phyloP scores from a whole-genome alignment of 352 stramenopile species.

The Elongisporangium prolatum region DNA sequence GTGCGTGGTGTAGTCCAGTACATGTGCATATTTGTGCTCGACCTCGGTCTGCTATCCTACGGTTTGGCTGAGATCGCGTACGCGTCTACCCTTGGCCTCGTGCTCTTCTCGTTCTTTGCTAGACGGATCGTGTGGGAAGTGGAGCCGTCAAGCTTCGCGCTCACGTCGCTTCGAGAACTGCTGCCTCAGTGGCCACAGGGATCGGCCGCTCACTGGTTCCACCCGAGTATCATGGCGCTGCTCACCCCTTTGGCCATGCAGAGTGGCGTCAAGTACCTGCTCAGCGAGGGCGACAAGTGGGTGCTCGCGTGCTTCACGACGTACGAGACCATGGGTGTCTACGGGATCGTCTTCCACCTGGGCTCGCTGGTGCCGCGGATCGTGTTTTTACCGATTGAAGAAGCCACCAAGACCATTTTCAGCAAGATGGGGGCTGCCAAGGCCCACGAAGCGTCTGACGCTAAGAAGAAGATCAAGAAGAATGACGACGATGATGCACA shows the following conservation, averaged over 20 bases:
- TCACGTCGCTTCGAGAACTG: conserved; percentile 48
- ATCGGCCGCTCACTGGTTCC: conserved; percentile 33
- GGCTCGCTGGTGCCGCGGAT: conserved; percentile 94
- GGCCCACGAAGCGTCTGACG: conserved; percentile 12
- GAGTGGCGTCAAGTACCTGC: conserved; percentile 95
- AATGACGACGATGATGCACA: conserved; percentile 22
- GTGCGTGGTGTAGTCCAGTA: conserved; percentile 67
- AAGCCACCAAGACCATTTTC: conserved; percentile 94
- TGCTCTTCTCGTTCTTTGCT: conserved; percentile 58
- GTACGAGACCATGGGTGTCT: conserved; percentile 94
- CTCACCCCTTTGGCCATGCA: conserved; percentile 85
- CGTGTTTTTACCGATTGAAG: conserved; percentile 95
- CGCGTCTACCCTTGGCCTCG: conserved; percentile 45
- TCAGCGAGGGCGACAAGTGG: conserved; percentile 97
- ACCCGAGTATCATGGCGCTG: conserved; percentile 54
- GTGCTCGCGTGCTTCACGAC: conserved; percentile 88
- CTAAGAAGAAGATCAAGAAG: conserved; percentile 12
- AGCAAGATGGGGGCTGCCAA: conserved; percentile 78
- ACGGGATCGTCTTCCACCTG: conserved; percentile 94
- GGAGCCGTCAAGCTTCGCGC: conserved; percentile 23
- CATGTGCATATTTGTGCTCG: conserved; percentile 51
- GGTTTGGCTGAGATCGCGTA: conserved; percentile 76
- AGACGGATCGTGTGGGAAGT: conserved; percentile 22
- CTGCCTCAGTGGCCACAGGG: conserved; percentile 9
- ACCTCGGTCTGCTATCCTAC: conserved; percentile 67